Conservation (phyloP, 768 basidiomycete genomes). For the Leccinum aurantiacum region DNA sequence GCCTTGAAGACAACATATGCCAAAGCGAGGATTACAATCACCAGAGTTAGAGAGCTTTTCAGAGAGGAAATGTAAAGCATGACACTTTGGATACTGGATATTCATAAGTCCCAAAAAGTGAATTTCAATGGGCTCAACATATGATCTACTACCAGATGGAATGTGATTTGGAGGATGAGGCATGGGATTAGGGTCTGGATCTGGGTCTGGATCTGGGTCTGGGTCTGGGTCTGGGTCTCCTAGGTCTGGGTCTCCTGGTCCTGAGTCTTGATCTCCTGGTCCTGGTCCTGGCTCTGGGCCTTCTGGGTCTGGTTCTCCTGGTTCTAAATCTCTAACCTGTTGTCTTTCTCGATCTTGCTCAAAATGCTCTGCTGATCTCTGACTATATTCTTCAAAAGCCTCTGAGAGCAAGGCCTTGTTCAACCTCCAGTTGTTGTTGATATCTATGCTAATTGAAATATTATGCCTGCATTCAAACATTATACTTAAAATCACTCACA, state of each 20-base stretch:
- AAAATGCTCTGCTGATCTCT: background rate
- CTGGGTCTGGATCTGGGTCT: too few relatives aligned
- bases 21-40: background rate
- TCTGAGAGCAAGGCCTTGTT: background rate
- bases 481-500: too few relatives aligned
- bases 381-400: background rate
- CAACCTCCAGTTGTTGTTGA: background rate
- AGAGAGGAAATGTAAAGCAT: background rate
- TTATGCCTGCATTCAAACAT: too few relatives aligned
- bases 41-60: background rate
- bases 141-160: background rate
- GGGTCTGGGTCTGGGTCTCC: too few relatives aligned
- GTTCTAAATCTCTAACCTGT: background rate
- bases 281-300: too few relatives aligned
- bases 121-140: background rate
- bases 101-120: background rate
- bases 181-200: too few relatives aligned
- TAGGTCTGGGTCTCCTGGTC: too few relatives aligned
- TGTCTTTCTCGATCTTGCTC: background rate
- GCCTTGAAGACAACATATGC: background rate
- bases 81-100: background rate
- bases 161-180: too few relatives aligned
- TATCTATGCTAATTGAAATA: background rate
- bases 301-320: too few relatives aligned
- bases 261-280: too few relatives aligned